Evolutionary conservation across 495 filamentous ascomycete species (phyloP), one percentile per base, ranked within the genome.

Genomic region (Aspergillus taichungensis): DNA sequence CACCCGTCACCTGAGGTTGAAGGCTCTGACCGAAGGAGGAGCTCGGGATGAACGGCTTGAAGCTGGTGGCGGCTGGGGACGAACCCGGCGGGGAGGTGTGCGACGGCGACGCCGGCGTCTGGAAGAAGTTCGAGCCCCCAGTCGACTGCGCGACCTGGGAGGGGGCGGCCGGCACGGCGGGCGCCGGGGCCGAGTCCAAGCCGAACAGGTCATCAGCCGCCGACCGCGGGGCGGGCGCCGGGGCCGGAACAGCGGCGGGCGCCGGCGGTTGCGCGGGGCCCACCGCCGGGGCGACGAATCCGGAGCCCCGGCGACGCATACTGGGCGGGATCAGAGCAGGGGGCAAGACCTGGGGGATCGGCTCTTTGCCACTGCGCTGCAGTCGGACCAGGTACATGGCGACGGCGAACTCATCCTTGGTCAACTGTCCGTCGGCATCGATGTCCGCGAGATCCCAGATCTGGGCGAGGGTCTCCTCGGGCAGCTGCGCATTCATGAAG

Each of bases 361-460:
- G 60, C 40, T 80, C 80, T 31, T 79, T 80, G 46, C 82, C 86
- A 46, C 71, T 79, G 14, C 88, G 78, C 61, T 95, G 89, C 59
- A 92, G 82, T 45, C 87, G 77, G 51, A 98, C 95, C 30, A 98
- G 74, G 59, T 94, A 90, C 92, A 98, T 97, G 38, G 94, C 92
- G 40, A 98, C 89, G 0, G 92, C 91, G 57, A 98, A 98, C 56
- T 94, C 90, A 60, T 98, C 92, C 44, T 77, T 75, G 30, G 73
- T 88, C 34, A 98, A 71, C 45, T 82, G 83, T 8, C 92, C 92
- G 43, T 90, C 85, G 11, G 87, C 90, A 51, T 84, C 85, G 59
- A 96, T 92, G 72, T 97, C 91, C 6, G 94, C 85, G 14, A 98
- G 74, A 60, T 98, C 94, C 92, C 92, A 98, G 49, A 98, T 94